phyloP scores from a whole-genome alignment of 495 filamentous ascomycete species.

The Cladorrhinum samala region DNA sequence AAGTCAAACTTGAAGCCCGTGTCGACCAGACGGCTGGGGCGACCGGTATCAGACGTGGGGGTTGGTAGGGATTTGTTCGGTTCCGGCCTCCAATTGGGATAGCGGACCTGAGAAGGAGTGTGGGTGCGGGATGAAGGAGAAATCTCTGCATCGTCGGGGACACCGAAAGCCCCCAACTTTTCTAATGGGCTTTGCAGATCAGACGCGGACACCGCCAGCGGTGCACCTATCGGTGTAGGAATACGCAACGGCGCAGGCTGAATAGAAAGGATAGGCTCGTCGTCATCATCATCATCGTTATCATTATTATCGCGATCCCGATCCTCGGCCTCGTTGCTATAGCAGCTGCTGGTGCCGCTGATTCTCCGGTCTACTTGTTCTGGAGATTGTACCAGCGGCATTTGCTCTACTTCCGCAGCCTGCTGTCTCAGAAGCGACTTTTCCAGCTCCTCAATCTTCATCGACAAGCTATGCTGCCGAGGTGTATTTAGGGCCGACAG shows the following conservation, averaged over 20 bases:
- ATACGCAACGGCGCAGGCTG: conserved; percentile 22
- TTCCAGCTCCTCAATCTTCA: conserved; percentile 41
- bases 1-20: conserved; percentile 31
- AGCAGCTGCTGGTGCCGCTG: conserved; percentile 23
- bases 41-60: conserved; percentile 9
- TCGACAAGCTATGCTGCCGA: conserved; percentile 36
- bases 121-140: conserved; percentile 9
- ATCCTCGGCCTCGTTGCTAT: conserved; percentile 18
- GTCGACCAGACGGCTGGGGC: conserved; percentile 12
- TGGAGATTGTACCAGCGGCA: not conserved
- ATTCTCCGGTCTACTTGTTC: not conserved
- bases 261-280: conserved; percentile 20
- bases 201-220: not conserved
- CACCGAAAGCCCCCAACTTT: no score
- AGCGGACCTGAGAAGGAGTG: no score
- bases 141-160: no score
- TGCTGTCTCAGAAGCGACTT: conserved; percentile 24
- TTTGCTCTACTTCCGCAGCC: conserved; percentile 1
- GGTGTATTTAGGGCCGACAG: conserved; percentile 23
- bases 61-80: no score
- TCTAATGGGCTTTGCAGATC: not conserved
- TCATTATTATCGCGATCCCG: not conserved
- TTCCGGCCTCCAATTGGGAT: no score
- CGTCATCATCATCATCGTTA: conserved; percentile 15
- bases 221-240: conserved; percentile 3